These are phyloP conservation scores for Halophytophthora polymorphica DNA, from an alignment of 352 stramenopile genomes.

Conservation along the genomic window DNA sequence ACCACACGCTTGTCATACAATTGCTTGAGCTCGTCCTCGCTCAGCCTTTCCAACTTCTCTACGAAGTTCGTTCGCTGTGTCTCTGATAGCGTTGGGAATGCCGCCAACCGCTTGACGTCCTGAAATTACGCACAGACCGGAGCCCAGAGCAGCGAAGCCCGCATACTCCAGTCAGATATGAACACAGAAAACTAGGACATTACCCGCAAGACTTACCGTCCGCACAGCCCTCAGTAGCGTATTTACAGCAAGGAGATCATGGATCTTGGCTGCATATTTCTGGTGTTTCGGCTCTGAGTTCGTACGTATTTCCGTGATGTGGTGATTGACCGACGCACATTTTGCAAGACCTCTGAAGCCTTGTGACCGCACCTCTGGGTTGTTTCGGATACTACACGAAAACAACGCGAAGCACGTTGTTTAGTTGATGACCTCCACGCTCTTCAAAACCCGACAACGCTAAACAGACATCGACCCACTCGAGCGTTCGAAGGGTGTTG, in stretches of 20 bases:
- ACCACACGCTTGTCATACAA: conserved; percentile 40
- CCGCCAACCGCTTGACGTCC: conserved; percentile 22
- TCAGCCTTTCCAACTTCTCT: conserved; percentile 57
- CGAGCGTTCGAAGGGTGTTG: conserved; percentile 35
- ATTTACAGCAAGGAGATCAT: conserved; percentile 48
- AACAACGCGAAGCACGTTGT: no score
- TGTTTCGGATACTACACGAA: conserved; percentile 32
- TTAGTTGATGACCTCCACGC: not conserved
- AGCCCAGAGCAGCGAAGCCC: no score
- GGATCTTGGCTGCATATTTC: conserved; percentile 21
- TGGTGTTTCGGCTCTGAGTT: conserved; percentile 30
- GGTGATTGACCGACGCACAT: conserved; percentile 42
- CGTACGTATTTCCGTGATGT: conserved; percentile 25
- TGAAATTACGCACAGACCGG: not conserved
- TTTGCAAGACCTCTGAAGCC: conserved; percentile 46
- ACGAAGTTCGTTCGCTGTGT: conserved; percentile 61
- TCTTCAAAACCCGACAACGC: not conserved
- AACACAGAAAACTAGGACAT: not conserved
- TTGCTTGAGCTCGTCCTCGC: conserved; percentile 43
- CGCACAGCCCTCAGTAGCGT: conserved; percentile 20
- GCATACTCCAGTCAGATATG: not conserved
- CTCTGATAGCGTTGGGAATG: conserved; percentile 40
- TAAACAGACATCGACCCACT: conserved; percentile 18
- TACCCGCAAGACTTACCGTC: conserved; percentile 11
- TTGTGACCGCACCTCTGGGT: conserved; percentile 37